Conservation (phyloP, 495 filamentous ascomycete genomes). For the Daldinia decipiens region DNA sequence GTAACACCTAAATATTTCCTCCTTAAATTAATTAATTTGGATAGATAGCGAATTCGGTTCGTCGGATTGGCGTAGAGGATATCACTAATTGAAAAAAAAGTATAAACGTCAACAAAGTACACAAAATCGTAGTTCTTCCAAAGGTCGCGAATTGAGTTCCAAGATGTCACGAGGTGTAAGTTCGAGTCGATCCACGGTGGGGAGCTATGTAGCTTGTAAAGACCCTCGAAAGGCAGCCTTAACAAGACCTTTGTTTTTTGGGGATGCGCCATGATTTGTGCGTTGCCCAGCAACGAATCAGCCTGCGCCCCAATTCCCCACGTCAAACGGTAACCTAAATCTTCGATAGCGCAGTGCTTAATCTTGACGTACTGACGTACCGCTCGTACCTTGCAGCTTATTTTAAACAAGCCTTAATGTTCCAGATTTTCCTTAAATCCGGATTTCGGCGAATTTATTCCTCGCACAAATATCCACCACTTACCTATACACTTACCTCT, state of each 20-base stretch:
- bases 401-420: background rate
- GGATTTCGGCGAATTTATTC: constrained; percentile 27
- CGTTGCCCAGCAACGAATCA: constrained; percentile 42
- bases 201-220: constrained; percentile 24
- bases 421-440: constrained; percentile 10
- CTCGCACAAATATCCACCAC: constrained; percentile 5
- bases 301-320: constrained; percentile 25
- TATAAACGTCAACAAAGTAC: background rate
- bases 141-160: constrained; percentile 30
- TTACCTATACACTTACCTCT: background rate
- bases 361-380: background rate
- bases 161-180: constrained; percentile 29
- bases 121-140: background rate
- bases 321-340: constrained; percentile 26
- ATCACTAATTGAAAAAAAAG: constrained; percentile 10
- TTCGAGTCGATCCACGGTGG: constrained; percentile 36
- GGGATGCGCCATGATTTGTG: constrained; percentile 2
- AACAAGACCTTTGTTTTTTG: constrained; percentile 41
- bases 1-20: constrained; percentile 10
- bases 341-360: constrained; percentile 22
- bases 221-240: constrained; percentile 22
- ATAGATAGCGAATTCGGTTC: constrained; percentile 3
- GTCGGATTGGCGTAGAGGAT: constrained; percentile 16
- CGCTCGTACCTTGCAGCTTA: constrained; percentile 14
- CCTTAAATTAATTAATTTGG: constrained; percentile 4